phyloP scores from a whole-genome alignment of 208 protist genomes.

The Tetramitus jugosus region DNA sequence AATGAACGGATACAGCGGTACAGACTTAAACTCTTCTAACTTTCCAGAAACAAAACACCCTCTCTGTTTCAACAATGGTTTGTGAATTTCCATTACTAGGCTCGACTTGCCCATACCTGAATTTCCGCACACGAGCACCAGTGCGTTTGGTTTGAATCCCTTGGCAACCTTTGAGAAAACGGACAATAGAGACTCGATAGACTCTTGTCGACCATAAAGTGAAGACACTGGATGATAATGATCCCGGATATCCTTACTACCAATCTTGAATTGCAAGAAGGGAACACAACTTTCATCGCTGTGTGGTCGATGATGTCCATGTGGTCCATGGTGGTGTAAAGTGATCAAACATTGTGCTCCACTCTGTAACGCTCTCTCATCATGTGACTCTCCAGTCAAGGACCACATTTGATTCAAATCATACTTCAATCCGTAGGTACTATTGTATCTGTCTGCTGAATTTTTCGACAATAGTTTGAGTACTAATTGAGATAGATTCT shows the following conservation, averaged over 20 bases:
- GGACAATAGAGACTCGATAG: not conserved
- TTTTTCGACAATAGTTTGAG: not conserved
- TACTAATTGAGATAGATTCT: not conserved
- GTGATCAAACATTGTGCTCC: no score
- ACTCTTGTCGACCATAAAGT: not conserved
- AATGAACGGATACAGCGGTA: not conserved
- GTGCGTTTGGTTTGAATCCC: not conserved
- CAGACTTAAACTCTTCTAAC: not conserved
- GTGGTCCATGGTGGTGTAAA: no score
- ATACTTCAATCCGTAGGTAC: not conserved
- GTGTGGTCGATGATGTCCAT: no score
- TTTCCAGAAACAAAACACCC: not conserved
- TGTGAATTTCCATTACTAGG: not conserved
- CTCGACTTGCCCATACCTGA: not conserved
- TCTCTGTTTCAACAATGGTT: not conserved
- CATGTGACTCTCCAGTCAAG: no score
- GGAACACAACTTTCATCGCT: no score
- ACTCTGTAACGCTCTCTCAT: no score
- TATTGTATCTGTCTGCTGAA: not conserved
- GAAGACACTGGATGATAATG: not conserved
- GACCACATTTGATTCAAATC: not conserved
- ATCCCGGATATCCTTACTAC: not conserved
- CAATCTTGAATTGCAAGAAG: no score
- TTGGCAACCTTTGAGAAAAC: not conserved
- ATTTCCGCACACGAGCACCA: not conserved